Evolutionary conservation across 2,329 filamentous ascomycete genomes (phyloP), one percentile per base, ranked within the genome.

Genomic region (Talaromyces sp.): DNA sequence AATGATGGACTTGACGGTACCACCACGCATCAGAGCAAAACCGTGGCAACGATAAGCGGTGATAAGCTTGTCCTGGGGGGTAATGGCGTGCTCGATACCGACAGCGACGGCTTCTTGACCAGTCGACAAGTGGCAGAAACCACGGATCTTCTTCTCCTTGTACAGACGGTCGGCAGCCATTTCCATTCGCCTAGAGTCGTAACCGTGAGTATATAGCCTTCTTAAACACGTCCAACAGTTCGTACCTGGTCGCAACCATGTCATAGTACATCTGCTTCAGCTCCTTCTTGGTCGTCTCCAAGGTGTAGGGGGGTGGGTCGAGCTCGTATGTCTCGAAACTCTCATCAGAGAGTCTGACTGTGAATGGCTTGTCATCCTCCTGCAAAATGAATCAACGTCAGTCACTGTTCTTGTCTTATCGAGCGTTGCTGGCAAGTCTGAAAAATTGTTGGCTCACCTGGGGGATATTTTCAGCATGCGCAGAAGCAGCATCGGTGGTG

Each of bases 91-190:
- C 82, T 99, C 94, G 73, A 99, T 97, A 75, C 94, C 94, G 69
- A 92, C 88, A 62, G 94, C 92, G 67, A 99, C 94, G 66, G 94
- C 94, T 85, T 99, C 94, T 81, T 99, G 94, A 65, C 94, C 94
- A 62, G 90, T 96, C 62, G 94, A 97, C 79, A 99, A 81, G 82
- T 99, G 94, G 83, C 94, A 99, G 89, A 99, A 99, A 81, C 94
- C 94, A 72, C 94, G 90, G 72, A 99, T 97, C 86, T 99, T 97
- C 89, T 99, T 99, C 84, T 97, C 94, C 85, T 99, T 99, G 90
- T 99, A 99, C 73, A 99, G 84, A 76, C 93, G 87, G 77, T 99
- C 94, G 81, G 94, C 92, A 68, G 93, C 92, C 93, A 99, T 96
- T 81, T 99, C 94, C 94, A 99, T 96, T 78, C 96, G 94, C 81